A percentile compares a stretch with the other conserved stretches of the same genome.
Conservation (phyloP, 176 grass and related monocot species). For the Carex scoparia region DNA sequence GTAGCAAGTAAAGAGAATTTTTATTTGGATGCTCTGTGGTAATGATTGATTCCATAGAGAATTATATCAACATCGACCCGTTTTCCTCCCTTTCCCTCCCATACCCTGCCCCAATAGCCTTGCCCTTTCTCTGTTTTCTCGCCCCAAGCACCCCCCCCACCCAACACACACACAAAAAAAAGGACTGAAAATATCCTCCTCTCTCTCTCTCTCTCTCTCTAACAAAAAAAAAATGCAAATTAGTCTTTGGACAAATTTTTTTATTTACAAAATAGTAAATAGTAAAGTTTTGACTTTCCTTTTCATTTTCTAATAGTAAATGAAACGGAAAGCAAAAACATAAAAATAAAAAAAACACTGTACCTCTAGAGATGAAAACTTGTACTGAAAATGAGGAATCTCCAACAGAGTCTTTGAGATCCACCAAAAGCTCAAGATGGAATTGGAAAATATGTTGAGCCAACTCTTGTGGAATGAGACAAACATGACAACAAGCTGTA, state of each 20-base stretch:
- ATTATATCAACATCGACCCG: neutral
- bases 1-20: neutral
- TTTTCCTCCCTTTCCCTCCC: neutral
- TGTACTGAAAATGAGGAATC: constrained; percentile 75
- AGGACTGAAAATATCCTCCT: neutral
- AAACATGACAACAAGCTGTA: constrained; percentile 47
- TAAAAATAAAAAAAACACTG: constrained; percentile 2
- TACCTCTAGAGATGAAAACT: constrained; percentile 55
- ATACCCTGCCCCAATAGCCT: no score
- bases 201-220: neutral
- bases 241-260: neutral
- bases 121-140: no score
- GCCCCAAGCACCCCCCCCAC: no score
- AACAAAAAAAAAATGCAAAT: neutral
- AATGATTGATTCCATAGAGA: neutral
- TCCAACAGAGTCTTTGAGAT: constrained; percentile 66
- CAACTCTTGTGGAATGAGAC: constrained; percentile 35
- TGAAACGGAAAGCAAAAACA: neutral
- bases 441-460: constrained; percentile 57
- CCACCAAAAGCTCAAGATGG: constrained; percentile 71
- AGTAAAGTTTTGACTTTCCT: neutral
- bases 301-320: neutral
- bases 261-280: neutral
- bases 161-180: neutral
- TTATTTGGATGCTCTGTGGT: neutral